phyloP scores from a whole-genome alignment of 495 filamentous ascomycete species.

The Penicillium daleae region DNA sequence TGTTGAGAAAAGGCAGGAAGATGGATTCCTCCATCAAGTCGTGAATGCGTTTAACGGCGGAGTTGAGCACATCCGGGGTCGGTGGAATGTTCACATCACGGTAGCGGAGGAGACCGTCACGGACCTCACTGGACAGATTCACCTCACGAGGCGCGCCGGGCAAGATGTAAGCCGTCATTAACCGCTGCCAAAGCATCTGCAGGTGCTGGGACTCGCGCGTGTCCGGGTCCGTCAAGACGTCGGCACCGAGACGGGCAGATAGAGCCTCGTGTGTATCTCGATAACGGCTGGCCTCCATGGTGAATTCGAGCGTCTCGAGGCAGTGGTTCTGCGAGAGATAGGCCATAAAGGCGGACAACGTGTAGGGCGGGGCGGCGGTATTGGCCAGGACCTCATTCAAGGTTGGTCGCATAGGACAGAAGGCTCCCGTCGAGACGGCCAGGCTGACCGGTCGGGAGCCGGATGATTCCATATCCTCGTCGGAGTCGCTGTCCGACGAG shows the following conservation, averaged over 20 bases:
- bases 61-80: constrained; percentile 73
- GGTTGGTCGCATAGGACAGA: constrained; percentile 76
- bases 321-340: constrained; percentile 98
- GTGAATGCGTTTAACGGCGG: constrained; percentile 89
- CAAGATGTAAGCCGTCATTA: constrained; percentile 56
- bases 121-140: constrained; percentile 85
- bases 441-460: constrained; percentile 66
- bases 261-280: constrained; percentile 69
- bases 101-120: constrained; percentile 74
- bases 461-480: constrained; percentile 56
- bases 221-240: constrained; percentile 45
- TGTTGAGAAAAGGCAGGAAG: constrained; percentile 51
- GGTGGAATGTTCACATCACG: constrained; percentile 68
- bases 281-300: constrained; percentile 93
- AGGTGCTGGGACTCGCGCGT: constrained; percentile 69
- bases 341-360: constrained; percentile 91
- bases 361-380: constrained; percentile 86
- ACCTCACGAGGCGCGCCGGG: constrained; percentile 84
- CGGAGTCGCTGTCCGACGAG: constrained; percentile 55
- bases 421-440: constrained; percentile 62
- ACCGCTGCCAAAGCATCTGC: constrained; percentile 69
- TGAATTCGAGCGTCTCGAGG: constrained; percentile 95
- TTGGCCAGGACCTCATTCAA: constrained; percentile 88
- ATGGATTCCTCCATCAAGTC: constrained; percentile 98
- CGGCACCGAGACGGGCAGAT: constrained; percentile 45